Evolutionary conservation across 495 filamentous ascomycete species (phyloP).

Genomic region (Evansstolkia leycettana): DNA sequence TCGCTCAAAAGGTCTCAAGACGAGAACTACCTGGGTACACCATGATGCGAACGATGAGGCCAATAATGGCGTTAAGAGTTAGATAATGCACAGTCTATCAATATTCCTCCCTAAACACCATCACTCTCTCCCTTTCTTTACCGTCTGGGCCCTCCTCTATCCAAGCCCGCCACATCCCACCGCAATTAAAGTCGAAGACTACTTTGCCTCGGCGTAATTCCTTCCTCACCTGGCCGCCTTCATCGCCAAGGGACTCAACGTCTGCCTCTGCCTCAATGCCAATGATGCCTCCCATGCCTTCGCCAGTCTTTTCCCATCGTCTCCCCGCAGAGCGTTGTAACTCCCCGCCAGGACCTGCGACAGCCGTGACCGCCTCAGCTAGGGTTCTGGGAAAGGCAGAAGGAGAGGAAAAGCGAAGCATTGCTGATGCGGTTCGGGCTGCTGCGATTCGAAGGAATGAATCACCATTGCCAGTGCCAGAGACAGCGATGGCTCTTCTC

Average conservation of each 20-base stretch:
- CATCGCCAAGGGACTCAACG: conserved; percentile 12
- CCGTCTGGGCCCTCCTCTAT: conserved; percentile 58
- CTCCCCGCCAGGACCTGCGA: conserved; percentile 62
- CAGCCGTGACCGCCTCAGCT: conserved; percentile 39
- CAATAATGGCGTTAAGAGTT: too few relatives aligned
- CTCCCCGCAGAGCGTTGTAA: conserved; percentile 63
- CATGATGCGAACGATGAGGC: too few relatives aligned
- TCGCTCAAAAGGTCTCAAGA: too few relatives aligned
- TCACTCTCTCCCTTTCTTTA: conserved; percentile 37
- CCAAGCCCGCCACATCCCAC: conserved; percentile 82
- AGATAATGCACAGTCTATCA: conserved; percentile 1
- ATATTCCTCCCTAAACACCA: conserved; percentile 47
- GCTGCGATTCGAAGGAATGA: conserved; percentile 71
- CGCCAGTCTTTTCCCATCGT: conserved; percentile 64
- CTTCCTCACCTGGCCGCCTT: conserved; percentile 19
- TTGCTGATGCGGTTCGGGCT: conserved; percentile 57
- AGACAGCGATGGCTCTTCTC: conserved; percentile 52
- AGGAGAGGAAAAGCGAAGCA: conserved; percentile 49
- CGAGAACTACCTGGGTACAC: too few relatives aligned
- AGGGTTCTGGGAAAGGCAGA: conserved; percentile 13
- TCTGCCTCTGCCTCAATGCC: conserved; percentile 56
- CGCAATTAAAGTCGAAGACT: conserved; percentile 74
- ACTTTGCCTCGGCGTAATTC: conserved; percentile 36
- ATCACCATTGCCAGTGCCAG: conserved; percentile 84
- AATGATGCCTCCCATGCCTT: conserved; percentile 80